Evolutionary conservation across 805 yeast species (phyloP), one percentile per base, ranked within the genome.

Genomic region (Candida boleticola): DNA sequence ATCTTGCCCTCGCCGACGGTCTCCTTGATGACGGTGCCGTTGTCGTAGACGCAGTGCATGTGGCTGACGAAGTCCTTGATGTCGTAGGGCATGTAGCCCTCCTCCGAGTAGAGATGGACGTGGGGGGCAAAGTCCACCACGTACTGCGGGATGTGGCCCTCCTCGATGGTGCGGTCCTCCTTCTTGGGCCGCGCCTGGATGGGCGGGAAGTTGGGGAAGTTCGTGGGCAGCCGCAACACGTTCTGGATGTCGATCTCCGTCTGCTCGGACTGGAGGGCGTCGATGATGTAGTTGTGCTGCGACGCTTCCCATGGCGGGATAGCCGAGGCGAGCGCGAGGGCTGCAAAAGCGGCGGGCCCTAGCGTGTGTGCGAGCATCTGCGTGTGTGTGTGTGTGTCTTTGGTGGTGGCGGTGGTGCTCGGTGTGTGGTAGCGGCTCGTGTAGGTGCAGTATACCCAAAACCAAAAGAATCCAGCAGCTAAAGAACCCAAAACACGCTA

Each of bases 91-190:
- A 85, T 68, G 57, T 90, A 92, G 41, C 71, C 63, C 54, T 92
- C 99, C 57, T 92, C 99, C 1, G 95, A 82, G 65, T 92, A 90
- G 9, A 92, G 68, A 56, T 88, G 87, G 2, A 92, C 90, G 40
- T 82, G 64, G 0, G 99, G 98, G 3, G 85, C 79, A 55, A 74
- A 73, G 34, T 83, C 82, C 2, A 79, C 48, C 1, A 82, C 83
- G 59, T 79, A 85, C 5, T 58, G 57, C 0, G 93, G 95, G 2
- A 85, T 72, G 39, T 77, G 79, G 0, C 87, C 86, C 33, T 66
- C 61, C 14, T 52, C 45, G 11, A 80, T 42, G 1, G 76, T 68
- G 21, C 71, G 55, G 41, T 79, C 53, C 22, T 57, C 47, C 4
- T 39, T 31, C 11, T 45, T 41, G 2, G 76, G 74, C 25, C 50